These are phyloP conservation scores for Komagataella populi DNA, from an alignment of 805 yeast species.

Conservation along the genomic window DNA sequence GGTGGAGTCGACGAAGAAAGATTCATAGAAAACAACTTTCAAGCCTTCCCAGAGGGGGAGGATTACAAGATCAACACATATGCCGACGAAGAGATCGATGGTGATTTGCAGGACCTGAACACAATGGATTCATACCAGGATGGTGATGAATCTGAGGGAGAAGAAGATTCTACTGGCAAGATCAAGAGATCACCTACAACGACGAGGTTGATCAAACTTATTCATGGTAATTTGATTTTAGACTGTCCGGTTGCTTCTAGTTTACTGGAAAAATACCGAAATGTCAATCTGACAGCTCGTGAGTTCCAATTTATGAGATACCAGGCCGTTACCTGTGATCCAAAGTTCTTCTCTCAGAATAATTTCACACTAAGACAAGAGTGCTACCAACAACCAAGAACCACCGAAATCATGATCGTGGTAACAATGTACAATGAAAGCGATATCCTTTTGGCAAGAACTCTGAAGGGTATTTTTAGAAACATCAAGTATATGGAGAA, in stretches of 20 bases:
- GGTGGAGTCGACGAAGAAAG: neutral
- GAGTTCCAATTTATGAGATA: conserved; percentile 84
- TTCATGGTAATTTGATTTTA: conserved; percentile 68
- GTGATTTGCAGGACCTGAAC: neutral
- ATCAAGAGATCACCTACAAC: conserved; percentile 4
- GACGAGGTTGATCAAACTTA: conserved; percentile 31
- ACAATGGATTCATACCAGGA: neutral
- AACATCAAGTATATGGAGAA: conserved; percentile 68
- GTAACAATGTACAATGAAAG: conserved; percentile 87
- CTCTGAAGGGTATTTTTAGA: conserved; percentile 82
- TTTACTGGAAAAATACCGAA: conserved; percentile 34
- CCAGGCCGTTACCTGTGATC: conserved; percentile 90
- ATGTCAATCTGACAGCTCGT: conserved; percentile 27
- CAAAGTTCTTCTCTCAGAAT: conserved; percentile 45
- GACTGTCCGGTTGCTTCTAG: conserved; percentile 82
- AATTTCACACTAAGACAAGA: conserved; percentile 76
- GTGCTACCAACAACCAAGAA: conserved; percentile 63
- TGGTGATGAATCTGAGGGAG: neutral
- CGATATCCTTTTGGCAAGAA: conserved; percentile 69
- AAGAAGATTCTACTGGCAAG: neutral
- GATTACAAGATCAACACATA: neutral
- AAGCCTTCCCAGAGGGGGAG: neutral
- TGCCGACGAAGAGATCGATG: neutral
- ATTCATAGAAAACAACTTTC: neutral
- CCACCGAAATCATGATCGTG: conserved; percentile 76